phyloP scores from a whole-genome alignment of 768 basidiomycete species.

The Panellus pusillus region DNA sequence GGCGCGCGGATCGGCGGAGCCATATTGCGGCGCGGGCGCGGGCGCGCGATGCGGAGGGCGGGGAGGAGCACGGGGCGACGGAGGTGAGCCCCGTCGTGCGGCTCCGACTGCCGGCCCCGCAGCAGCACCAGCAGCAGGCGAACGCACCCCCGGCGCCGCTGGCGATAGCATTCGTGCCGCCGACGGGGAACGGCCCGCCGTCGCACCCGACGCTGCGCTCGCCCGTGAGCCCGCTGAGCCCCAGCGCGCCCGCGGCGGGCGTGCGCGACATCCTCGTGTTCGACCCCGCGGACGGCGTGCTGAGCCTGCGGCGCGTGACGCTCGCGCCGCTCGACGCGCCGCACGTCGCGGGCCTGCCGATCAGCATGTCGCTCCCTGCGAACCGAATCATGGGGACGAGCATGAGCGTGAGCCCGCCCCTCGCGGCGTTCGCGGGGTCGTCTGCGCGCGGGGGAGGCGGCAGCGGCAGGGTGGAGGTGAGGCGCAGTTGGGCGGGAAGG shows the following conservation, averaged over 20 bases:
- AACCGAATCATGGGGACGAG: constrained; percentile 38
- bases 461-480: neutral
- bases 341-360: constrained; percentile 25
- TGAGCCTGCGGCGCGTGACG: constrained; percentile 49
- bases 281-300: constrained; percentile 54
- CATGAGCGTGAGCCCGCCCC: constrained; percentile 52
- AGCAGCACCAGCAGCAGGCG: neutral
- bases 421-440: constrained; percentile 56
- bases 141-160: constrained; percentile 38
- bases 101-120: constrained; percentile 33
- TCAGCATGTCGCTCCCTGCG: constrained; percentile 60
- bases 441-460: constrained; percentile 35
- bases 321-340: constrained; percentile 44
- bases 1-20: constrained; percentile 59
- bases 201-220: constrained; percentile 38
- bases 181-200: constrained; percentile 25
- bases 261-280: constrained; percentile 71
- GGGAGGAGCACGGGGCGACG: constrained; percentile 31
- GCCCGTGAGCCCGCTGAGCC: constrained; percentile 6
- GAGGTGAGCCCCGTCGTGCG: constrained; percentile 59
- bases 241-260: constrained; percentile 30
- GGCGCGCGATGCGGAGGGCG: constrained; percentile 25
- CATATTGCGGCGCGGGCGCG: constrained; percentile 59
- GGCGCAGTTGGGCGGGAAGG: constrained; percentile 39
- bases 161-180: constrained; percentile 55